phyloP scores from a whole-genome alignment of 148 eudicot genomes.

The Rhododendron simsii region DNA sequence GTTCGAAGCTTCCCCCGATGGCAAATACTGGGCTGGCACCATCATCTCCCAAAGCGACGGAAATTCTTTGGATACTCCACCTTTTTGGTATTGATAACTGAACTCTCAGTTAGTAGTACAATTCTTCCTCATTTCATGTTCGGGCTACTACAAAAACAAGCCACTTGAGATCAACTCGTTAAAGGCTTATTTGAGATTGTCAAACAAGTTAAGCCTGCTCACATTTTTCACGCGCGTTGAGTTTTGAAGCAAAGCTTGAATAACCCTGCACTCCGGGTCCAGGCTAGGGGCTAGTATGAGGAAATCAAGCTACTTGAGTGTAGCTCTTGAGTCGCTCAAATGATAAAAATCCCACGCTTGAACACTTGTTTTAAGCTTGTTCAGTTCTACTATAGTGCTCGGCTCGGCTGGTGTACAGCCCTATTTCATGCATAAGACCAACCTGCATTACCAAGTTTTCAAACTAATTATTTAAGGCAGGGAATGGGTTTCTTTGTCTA shows the following conservation, averaged over 20 bases:
- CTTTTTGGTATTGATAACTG: slow-evolving; percentile 14
- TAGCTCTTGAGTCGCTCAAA: neutral
- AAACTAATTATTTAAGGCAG: neutral
- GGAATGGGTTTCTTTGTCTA: neutral
- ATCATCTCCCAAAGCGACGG: slow-evolving; percentile 31
- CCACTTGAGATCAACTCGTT: neutral
- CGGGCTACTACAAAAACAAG: neutral
- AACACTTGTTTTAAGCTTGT: neutral
- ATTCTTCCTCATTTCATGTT: neutral
- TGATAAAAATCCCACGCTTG: neutral
- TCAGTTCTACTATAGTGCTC: neutral
- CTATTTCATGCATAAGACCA: neutral
- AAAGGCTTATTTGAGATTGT: neutral
- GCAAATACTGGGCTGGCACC: slow-evolving; percentile 53
- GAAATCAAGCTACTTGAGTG: neutral
- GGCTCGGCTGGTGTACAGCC: neutral
- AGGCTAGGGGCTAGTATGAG: neutral
- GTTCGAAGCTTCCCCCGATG: slow-evolving; percentile 33
- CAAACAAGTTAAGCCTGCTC: neutral
- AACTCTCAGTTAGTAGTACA: neutral
- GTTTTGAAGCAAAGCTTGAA: neutral
- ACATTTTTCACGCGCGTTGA: neutral
- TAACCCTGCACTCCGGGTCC: neutral
- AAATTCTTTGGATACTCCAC: neutral
- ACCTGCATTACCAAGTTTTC: neutral